Base-by-base conservation (phyloP, 768 basidiomycete species). In the Amanita thiersii region DNA sequence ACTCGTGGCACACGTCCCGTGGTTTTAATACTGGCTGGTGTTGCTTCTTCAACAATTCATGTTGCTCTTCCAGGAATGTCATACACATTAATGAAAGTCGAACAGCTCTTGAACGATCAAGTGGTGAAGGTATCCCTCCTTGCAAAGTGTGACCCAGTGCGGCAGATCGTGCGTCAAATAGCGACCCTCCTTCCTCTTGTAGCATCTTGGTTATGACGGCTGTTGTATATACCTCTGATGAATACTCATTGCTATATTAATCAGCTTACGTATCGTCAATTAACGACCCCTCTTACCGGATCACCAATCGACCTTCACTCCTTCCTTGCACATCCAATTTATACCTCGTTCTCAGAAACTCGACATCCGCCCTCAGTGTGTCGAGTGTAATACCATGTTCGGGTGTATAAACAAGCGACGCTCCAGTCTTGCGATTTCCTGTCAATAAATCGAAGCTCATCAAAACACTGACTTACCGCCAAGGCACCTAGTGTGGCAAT, bases 71-170 rank as follows among this genome's bases (percentile, higher is more conserved):
- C 46, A 98, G 72, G 75, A 96, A 98, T 24, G 79, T 66, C 88
- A 99, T 92, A 65, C 89, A 94, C 52, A 88, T 83, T 47, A 94
- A 68, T 5, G 94, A 80, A 32, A 97, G 74, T 23, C 96, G 84
- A 5, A 86, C 82, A 2, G 90, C 96, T 19, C 90, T 86, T 0
- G 85, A 80, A 38, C 94, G 87, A 64, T 98, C 96, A 52, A 88
- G 73, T 0, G 96, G 96, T 0, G 94, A 96, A 3, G 96, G 96
- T 12, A 90, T 80, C 2, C 92, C 92, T 5, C 96, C 96, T 55
- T 99, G 96, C 2, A 99, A 67, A 3, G 93, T 98, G 65, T 99
- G 96, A 11, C 96, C 96, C 14, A 99, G 77, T 1, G 90, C 86
- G n/a, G 94, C 96, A 14, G 81, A 86, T 36, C 96, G 84, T 14